A percentile compares a stretch with the other conserved stretches of the same genome.
Evolutionary conservation across 2,329 filamentous ascomycete species (phyloP).

Genomic region (Keithomyces neogunnii): DNA sequence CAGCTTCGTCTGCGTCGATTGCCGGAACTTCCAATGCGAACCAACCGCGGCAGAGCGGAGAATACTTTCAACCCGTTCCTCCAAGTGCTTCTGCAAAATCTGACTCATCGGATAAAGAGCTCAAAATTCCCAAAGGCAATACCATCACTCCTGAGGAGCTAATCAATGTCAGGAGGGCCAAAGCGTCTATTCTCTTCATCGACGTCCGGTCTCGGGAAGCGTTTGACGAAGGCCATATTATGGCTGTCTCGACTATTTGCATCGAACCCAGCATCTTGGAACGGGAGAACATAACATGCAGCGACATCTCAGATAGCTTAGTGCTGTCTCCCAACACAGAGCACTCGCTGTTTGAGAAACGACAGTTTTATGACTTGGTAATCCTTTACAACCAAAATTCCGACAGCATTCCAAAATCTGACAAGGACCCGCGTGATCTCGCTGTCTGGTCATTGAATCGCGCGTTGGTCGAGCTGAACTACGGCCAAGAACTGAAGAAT

Average conservation of each 20-base stretch:
- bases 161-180: constrained; percentile 55
- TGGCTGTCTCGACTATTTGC: constrained; percentile 75
- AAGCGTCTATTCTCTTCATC: constrained; percentile 63
- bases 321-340: constrained; percentile 68
- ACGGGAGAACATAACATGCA: constrained; percentile 56
- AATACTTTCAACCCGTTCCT: constrained; percentile 21
- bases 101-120: constrained; percentile 27
- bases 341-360: constrained; percentile 60
- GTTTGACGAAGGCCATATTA: constrained; percentile 85
- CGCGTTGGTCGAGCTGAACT: constrained; percentile 77
- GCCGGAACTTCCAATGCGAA: constrained; percentile 19
- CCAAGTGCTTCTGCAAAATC: constrained; percentile 20
- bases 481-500: constrained; percentile 62
- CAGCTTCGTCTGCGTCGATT: constrained; percentile 40
- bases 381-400: constrained; percentile 81
- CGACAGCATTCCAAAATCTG: constrained; percentile 34
- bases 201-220: constrained; percentile 74
- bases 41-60: constrained; percentile 19
- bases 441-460: constrained; percentile 67
- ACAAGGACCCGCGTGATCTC: constrained; percentile 30
- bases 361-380: constrained; percentile 73
- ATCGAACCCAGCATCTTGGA: constrained; percentile 72
- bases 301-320: constrained; percentile 57
- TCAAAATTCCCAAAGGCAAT: constrained; percentile 45
- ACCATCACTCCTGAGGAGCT: constrained; percentile 62